Percentiles rank a stretch among this genome's conserved stretches.
These are phyloP conservation scores for Silybum marianum DNA, from an alignment of 129 eudicot species.

Conservation along the genomic window DNA sequence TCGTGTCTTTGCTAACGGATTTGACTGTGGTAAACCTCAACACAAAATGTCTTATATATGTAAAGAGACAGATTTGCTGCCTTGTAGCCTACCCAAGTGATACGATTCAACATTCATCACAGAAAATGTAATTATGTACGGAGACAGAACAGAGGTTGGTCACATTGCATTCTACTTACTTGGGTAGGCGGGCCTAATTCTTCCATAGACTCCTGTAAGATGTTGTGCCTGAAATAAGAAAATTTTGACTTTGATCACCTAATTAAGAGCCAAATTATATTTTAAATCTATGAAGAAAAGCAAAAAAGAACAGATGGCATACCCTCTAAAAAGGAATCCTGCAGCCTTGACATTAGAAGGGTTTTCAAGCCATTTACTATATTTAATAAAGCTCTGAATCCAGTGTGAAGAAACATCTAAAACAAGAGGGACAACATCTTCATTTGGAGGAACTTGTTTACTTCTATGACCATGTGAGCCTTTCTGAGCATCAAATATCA, in stretches of 20 bases:
- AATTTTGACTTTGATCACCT: slow-evolving; percentile 6
- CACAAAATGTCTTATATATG: neutral
- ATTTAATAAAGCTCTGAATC: slow-evolving; percentile 89
- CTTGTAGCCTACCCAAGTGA: slow-evolving; percentile 2
- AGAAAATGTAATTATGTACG: neutral
- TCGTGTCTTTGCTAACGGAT: neutral
- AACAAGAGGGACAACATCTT: slow-evolving; percentile 76
- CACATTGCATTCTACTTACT: slow-evolving; percentile 54
- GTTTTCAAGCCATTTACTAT: slow-evolving; percentile 92
- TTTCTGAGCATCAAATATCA: slow-evolving; percentile 46
- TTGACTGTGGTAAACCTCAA: neutral
- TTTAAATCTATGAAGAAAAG: neutral
- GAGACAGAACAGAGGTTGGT: slow-evolving; percentile 19
- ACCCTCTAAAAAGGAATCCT: slow-evolving; percentile 93
- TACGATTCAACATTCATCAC: slow-evolving; percentile 19
- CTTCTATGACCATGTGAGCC: slow-evolving; percentile 60
- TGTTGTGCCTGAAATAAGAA: slow-evolving; percentile 65
- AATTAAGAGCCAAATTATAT: neutral
- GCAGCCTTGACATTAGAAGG: slow-evolving; percentile 95
- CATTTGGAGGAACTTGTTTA: slow-evolving; percentile 67
- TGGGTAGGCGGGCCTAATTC: slow-evolving; percentile 73
- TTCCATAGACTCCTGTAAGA: slow-evolving; percentile 59
- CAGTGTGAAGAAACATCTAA: slow-evolving; percentile 91
- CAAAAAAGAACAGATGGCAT: slow-evolving; percentile 13
- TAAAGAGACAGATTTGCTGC: neutral